A percentile compares a stretch with the other conserved stretches of the same genome.
Evolutionary conservation across 2,329 filamentous ascomycete species (phyloP).

Genomic region (Drechslerella stenobrocha): DNA sequence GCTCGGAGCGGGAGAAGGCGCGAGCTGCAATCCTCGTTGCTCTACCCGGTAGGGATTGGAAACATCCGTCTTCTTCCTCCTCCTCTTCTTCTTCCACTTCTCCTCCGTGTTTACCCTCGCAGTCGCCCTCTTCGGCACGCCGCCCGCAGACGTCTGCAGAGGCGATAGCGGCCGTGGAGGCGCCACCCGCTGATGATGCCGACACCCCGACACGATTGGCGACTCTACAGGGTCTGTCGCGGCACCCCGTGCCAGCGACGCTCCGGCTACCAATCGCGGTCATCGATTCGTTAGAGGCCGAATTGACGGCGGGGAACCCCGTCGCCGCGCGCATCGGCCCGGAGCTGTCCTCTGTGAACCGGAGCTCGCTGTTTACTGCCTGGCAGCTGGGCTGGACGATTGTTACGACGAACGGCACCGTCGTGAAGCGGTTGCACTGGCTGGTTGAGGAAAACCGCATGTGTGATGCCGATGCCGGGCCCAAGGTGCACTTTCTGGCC

Average conservation of each 20-base stretch:
- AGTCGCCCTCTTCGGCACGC: too few species aligned
- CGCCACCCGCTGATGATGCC: background rate
- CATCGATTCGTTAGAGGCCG: slow-evolving; percentile 59
- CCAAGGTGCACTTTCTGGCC: slow-evolving; percentile 67
- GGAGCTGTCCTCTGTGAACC: slow-evolving; percentile 65
- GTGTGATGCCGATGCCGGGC: slow-evolving; percentile 61
- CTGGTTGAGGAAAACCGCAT: slow-evolving; percentile 62
- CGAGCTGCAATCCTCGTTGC: slow-evolving; percentile 64
- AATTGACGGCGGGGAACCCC: slow-evolving; percentile 59
- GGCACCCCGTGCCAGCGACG: slow-evolving; percentile 55
- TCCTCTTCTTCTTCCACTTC: background rate
- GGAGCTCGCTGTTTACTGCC: slow-evolving; percentile 71
- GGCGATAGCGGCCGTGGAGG: background rate
- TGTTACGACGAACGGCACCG: slow-evolving; percentile 70
- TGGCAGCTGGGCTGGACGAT: slow-evolving; percentile 69
- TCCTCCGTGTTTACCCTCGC: too few species aligned
- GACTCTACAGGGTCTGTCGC: slow-evolving; percentile 55
- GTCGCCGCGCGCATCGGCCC: slow-evolving; percentile 56
- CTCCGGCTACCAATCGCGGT: slow-evolving; percentile 64
- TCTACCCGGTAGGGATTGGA: slow-evolving; percentile 60
- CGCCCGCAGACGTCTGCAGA: too few species aligned
- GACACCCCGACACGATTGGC: slow-evolving; percentile 50
- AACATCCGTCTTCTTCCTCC: slow-evolving; percentile 42
- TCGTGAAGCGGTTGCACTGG: slow-evolving; percentile 67
- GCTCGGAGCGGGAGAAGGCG: slow-evolving; percentile 64